Evolutionary conservation across 2,329 filamentous ascomycete genomes (phyloP), one percentile per base, ranked within the genome.

Genomic region (Talaromyces atroroseus): DNA sequence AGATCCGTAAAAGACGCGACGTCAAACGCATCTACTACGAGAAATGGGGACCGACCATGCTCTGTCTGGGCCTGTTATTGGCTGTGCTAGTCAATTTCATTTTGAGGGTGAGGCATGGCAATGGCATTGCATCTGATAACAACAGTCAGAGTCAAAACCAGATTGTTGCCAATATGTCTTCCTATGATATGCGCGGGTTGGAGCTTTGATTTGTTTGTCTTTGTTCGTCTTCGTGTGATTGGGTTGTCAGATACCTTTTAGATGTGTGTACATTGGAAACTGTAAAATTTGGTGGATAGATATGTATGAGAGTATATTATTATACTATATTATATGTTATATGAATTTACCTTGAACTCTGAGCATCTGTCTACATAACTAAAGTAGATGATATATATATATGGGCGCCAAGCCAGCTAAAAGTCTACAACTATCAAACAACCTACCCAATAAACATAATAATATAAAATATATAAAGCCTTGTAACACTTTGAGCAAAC

Each of bases 21-120:
- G 90, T 92, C 42, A 87, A 85, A 64, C 70, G 72, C 18, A 70
- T 76, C 2, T 99, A 94, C 73, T 94, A 97, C 71, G 94, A 99
- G 71, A 86, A 84, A 63, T 88, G 86, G 80, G 94, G 94, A 0
- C 92, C 94, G 0, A 91, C 81, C 3, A 75, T 85, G 21, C 79
- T 99, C 32, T 95, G 91, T 64, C 66, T 80, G 8, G 82, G 88
- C 2, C 72, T 97, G 53, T 82, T 96, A 44, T 74, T 81, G 0
- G 89, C 91, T 2, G 84, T 96, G 11, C 76, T 80, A 3, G 69
- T 95, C 24, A 95, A 94, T 71, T 95, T 96, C 78, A 88, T 75
- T 4, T 86, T 90, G 65, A 84, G 92, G 60, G 81, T 90, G n/a
- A 81, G 79, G 38, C 81, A 85, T 29, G 60, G 64, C n/a, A 65